phyloP scores from a whole-genome alignment of 306 rosid species.

The Ceratonia siliqua region DNA sequence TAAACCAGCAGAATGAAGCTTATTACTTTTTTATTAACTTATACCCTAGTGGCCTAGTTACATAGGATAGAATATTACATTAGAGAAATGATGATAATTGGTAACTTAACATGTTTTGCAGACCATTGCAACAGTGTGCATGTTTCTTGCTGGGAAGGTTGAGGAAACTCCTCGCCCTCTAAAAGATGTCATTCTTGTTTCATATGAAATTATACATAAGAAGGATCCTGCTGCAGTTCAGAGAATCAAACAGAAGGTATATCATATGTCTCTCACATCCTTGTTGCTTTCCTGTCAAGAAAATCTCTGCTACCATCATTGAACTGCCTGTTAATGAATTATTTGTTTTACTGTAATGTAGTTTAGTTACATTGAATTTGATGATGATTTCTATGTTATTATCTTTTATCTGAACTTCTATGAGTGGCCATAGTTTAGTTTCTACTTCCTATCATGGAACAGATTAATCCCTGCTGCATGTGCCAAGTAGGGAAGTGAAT shows the following conservation, averaged over 20 bases:
- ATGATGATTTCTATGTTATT: neutral
- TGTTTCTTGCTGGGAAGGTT: constrained; percentile 99
- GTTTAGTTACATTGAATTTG: neutral
- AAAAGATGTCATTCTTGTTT: constrained; percentile 90
- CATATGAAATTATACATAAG: constrained; percentile 88
- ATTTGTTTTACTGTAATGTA: constrained; percentile 10
- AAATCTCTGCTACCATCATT: constrained; percentile 23
- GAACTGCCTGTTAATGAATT: constrained; percentile 21
- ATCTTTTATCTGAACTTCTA: neutral
- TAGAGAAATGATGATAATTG: constrained; percentile 16
- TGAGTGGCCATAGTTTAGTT: constrained; percentile 1
- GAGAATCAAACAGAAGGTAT: constrained; percentile 94
- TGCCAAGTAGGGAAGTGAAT: neutral
- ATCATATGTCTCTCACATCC: neutral
- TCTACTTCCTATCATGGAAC: constrained; percentile 6
- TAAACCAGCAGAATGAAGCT: constrained; percentile 7
- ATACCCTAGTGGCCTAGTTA: neutral
- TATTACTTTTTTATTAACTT: constrained; percentile 4
- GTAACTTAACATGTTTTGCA: constrained; percentile 52
- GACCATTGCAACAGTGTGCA: constrained; percentile 96
- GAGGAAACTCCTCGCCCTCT: constrained; percentile 99
- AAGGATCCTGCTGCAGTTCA: constrained; percentile 90
- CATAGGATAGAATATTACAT: constrained; percentile 12
- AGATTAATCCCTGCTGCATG: constrained; percentile 22
- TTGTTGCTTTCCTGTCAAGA: neutral